These are phyloP conservation scores for Isoetes taiwanensis DNA, from an alignment of 75 land plant species.

Conservation along the genomic window DNA sequence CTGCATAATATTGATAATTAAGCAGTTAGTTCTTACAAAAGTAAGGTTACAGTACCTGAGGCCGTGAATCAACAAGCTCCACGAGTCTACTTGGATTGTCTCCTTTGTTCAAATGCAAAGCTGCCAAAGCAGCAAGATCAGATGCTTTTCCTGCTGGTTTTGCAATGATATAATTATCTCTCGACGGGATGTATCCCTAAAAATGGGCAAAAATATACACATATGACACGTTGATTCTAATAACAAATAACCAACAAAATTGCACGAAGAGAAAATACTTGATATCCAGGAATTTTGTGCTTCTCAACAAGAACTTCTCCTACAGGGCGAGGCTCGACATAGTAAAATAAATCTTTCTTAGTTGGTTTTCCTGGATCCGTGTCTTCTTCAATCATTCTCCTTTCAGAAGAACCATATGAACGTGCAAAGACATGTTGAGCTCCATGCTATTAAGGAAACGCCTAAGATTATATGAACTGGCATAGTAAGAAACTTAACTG, in stretches of 20 bases:
- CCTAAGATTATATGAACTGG: no score
- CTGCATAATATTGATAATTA: neutral
- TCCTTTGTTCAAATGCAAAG: neutral
- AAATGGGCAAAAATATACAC: neutral
- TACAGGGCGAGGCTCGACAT: constrained; percentile 9
- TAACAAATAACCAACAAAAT: neutral
- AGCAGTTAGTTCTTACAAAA: neutral
- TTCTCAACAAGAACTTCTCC: constrained; percentile 9
- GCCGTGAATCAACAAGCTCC: constrained; percentile 9
- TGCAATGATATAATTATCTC: constrained; percentile 8
- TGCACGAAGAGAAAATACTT: neutral
- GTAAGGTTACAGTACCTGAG: constrained; percentile 4
- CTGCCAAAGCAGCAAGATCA: constrained; percentile 13
- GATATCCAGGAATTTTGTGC: constrained; percentile 17
- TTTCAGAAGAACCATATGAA: constrained; percentile 7
- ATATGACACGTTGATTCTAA: neutral
- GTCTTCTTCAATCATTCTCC: constrained; percentile 11
- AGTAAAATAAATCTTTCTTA: constrained; percentile 9
- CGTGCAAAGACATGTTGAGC: constrained; percentile 13
- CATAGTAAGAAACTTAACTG: neutral
- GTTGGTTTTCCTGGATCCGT: constrained; percentile 11
- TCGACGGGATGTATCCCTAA: constrained; percentile 14
- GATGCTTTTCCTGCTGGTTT: constrained; percentile 14
- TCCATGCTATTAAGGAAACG: constrained; percentile 6
- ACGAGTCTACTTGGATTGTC: constrained; percentile 4